phyloP scores from a whole-genome alignment of 139 green algal species.

The Coelastrella sp. region DNA sequence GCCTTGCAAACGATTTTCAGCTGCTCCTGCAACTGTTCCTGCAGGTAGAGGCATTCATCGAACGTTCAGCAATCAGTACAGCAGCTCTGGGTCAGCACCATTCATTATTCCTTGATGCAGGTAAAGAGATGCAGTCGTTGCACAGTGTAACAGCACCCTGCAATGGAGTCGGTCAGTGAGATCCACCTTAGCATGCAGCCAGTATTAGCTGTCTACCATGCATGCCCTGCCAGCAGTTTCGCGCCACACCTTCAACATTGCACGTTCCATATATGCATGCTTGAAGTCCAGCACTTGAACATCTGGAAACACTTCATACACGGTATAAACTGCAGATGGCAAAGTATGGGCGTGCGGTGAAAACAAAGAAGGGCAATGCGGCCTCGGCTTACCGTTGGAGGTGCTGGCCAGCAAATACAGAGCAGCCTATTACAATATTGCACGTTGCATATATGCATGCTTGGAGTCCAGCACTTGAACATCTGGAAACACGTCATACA shows the following conservation, averaged over 20 bases:
- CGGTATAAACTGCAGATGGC: not conserved
- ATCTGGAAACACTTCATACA: not conserved
- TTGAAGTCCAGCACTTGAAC: conserved; percentile 4
- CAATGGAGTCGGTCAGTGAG: not conserved
- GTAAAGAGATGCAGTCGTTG: not conserved
- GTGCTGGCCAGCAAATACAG: conserved; percentile 68
- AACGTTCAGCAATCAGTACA: conserved; percentile 52
- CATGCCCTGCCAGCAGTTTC: no score
- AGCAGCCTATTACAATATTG: conserved; percentile 56
- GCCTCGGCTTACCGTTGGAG: conserved; percentile 69
- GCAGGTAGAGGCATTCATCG: conserved; percentile 56
- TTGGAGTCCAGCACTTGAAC: conserved; percentile 5
- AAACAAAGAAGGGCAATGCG: conserved; percentile 63
- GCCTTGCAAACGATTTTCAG: not conserved
- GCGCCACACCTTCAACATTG: not conserved
- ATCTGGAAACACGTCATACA: not conserved
- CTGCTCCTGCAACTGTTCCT: not conserved
- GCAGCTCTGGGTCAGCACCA: conserved; percentile 74
- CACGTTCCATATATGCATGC: not conserved
- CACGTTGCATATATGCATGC: not conserved
- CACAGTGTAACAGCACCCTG: not conserved
- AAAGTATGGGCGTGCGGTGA: conserved; percentile 69
- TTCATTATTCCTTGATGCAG: conserved; percentile 72
- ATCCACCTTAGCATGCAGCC: not conserved
- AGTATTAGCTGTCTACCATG: not conserved